Base-by-base conservation (phyloP, 805 yeast species). In the Suhomyces sp. region DNA sequence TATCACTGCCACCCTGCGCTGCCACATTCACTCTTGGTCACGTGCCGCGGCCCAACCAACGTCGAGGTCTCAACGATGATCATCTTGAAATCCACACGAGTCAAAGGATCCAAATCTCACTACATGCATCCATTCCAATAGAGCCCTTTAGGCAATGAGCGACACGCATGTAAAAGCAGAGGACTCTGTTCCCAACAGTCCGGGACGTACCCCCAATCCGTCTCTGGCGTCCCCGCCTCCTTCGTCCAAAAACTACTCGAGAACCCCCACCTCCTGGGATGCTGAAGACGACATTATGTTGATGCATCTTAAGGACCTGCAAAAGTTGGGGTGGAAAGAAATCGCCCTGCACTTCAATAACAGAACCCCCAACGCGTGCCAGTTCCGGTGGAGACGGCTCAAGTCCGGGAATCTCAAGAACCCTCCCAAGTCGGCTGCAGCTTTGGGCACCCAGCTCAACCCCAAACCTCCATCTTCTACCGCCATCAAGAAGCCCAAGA, bases 241-340 rank as follows among this genome's bases (percentile, higher is more conserved):
- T 4, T 15, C 28, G 22, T 19, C 29, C 29, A 62, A 63, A 39
- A 50, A 49, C 39, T 52, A 50, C 38, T 50, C 62, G 31, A 49
- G 72, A 22, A 68, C 74, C 5, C 74, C 74, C 10, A 66, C 74
- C 3, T 66, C 72, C 4, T 68, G 74, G 74, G 74, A 68, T 44
- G 68, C 73, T 12, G 70, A 61, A 43, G 74, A 68, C 48, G 74
- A 68, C 44, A 51, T 65, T 25, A 58, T 68, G 21, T 53, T 68
- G 27, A 65, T 68, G 72, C 74, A 68, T 44, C 53, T 68, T 35
- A 68, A 68, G 45, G 74, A 68, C 50, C 60, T 50, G 36, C 73
- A 68, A 49, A 68, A 68, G 46, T 49, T 68, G 35, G 74, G 74
- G 10, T 68, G 74, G 74, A 68, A 68, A 47, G 74, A 68, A 36